Percentiles rank a stretch among this genome's conserved stretches.
phyloP scores from a whole-genome alignment of 352 stramenopile species.

The Phytophthora citrophthora region DNA sequence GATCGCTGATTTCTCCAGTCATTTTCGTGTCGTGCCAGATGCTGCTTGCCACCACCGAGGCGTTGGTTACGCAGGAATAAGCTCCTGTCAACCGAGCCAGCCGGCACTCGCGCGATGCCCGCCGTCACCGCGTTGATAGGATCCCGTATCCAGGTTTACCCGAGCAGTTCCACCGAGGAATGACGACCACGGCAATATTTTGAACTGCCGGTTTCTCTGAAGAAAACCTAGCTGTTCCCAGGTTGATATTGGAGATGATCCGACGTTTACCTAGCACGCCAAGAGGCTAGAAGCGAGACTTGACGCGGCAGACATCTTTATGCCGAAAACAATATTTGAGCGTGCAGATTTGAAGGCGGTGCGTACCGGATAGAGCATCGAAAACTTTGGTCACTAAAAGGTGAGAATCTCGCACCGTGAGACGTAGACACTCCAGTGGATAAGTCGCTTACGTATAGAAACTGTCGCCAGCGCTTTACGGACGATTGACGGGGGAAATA shows the following conservation, averaged over 20 bases:
- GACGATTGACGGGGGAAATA: neutral
- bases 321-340: conserved; percentile 12
- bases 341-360: conserved; percentile 13
- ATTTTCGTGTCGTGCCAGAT: conserved; percentile 15
- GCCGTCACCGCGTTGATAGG: conserved; percentile 3
- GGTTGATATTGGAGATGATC: conserved; percentile 6
- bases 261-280: neutral
- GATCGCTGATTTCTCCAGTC: conserved; percentile 29
- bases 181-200: conserved; percentile 21
- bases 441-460: neutral
- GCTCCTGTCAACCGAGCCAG: conserved; percentile 6
- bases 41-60: conserved; percentile 6
- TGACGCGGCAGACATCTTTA: conserved; percentile 5
- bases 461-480: conserved; percentile 9
- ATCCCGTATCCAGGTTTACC: neutral
- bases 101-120: conserved; percentile 3
- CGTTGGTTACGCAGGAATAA: conserved; percentile 3
- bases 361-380: conserved; percentile 10
- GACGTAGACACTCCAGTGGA: neutral
- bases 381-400: neutral
- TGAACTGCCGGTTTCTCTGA: conserved; percentile 24
- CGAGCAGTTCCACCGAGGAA: neutral
- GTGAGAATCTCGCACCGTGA: neutral
- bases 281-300: neutral
- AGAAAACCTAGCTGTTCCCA: neutral